phyloP scores from a whole-genome alignment of 768 basidiomycete genomes.

The Pilatotrama ljubarskyi region DNA sequence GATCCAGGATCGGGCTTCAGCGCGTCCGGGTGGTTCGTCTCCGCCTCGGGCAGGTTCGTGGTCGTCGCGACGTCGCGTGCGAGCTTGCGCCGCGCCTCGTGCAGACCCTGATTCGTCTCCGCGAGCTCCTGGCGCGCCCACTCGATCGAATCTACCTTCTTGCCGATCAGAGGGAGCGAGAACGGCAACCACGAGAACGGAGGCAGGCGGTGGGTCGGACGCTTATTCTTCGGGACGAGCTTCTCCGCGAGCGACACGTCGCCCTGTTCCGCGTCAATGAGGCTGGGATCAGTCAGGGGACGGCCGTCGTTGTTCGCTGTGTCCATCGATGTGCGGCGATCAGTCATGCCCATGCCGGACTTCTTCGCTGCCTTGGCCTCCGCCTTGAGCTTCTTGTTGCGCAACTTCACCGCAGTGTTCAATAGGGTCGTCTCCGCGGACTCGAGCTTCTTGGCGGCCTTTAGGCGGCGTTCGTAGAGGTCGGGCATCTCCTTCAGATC shows the following conservation, averaged over 20 bases:
- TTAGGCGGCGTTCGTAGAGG: constrained; percentile 71
- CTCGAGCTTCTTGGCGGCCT: constrained; percentile 80
- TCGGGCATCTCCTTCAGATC: constrained; percentile 87
- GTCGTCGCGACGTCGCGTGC: constrained; percentile 31
- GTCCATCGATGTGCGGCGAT: neutral
- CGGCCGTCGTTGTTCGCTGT: constrained; percentile 29
- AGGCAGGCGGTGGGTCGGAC: constrained; percentile 78
- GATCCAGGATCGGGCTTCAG: constrained; percentile 25
- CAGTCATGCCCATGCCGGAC: constrained; percentile 13
- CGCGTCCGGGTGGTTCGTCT: constrained; percentile 27
- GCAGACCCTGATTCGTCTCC: constrained; percentile 34
- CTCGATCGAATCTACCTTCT: constrained; percentile 92
- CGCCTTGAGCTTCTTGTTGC: constrained; percentile 53
- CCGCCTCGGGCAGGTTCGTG: constrained; percentile 20
- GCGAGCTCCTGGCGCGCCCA: constrained; percentile 81
- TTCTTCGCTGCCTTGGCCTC: constrained; percentile 37
- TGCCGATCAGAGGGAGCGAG: constrained; percentile 65
- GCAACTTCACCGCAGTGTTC: constrained; percentile 73
- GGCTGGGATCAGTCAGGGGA: constrained; percentile 28
- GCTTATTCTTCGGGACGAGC: constrained; percentile 67
- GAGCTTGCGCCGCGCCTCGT: constrained; percentile 29
- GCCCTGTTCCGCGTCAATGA: constrained; percentile 32
- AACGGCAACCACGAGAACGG: constrained; percentile 51
- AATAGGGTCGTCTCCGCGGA: constrained; percentile 79
- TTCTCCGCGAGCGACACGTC: constrained; percentile 30